phyloP scores from a whole-genome alignment of 257 asterid species.

The Avicennia marina region DNA sequence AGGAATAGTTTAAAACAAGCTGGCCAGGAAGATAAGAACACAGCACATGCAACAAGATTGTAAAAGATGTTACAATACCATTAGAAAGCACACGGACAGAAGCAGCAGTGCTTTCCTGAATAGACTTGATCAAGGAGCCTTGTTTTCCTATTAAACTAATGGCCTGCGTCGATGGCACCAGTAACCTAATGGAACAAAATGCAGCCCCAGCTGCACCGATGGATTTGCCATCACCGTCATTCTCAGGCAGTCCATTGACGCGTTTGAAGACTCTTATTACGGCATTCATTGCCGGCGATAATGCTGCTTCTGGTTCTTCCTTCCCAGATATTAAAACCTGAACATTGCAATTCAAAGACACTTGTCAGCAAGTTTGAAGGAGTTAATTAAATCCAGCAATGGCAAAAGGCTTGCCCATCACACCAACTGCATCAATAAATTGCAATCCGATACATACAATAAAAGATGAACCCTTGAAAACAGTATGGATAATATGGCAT shows the following conservation, averaged over 20 bases:
- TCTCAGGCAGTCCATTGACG: constrained; percentile 49
- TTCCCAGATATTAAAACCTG: constrained; percentile 75
- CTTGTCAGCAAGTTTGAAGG: no score
- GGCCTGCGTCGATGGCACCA: constrained; percentile 78
- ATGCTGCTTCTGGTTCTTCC: constrained; percentile 66
- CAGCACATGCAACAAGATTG: background rate
- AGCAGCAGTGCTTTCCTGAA: constrained; percentile 69
- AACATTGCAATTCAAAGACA: constrained; percentile 14
- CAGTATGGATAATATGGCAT: no score
- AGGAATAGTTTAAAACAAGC: no score
- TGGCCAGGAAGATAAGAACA: no score
- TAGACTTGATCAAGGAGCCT: constrained; percentile 66
- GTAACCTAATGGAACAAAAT: constrained; percentile 49
- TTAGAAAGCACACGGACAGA: constrained; percentile 55
- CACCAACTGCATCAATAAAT: no score
- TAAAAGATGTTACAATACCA: constrained; percentile 34
- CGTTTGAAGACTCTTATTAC: constrained; percentile 59
- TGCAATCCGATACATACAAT: no score
- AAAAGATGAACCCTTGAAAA: no score
- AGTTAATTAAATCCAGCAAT: no score
- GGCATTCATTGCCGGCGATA: constrained; percentile 84
- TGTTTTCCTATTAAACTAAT: constrained; percentile 73
- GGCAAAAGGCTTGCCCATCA: no score
- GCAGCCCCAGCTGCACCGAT: constrained; percentile 40
- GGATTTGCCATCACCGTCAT: constrained; percentile 34